A percentile compares a stretch with the other conserved stretches of the same genome.
Evolutionary conservation across 371 early-diverging fungal species (phyloP).

Genomic region (Mortierella sp.): DNA sequence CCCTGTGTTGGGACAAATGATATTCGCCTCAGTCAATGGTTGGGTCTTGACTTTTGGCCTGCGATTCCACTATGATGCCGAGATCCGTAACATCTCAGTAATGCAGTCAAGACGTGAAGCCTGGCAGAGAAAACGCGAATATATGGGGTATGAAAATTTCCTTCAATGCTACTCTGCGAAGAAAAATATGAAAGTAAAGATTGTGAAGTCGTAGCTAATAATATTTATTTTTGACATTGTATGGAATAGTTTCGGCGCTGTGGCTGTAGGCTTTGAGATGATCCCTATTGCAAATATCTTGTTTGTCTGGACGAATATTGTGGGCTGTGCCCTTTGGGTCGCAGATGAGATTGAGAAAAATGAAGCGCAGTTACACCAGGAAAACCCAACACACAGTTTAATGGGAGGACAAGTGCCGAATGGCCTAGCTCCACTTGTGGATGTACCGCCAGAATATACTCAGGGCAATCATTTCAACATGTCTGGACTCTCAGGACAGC

Average conservation of each 20-base stretch:
- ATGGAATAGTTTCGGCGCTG: conserved; percentile 66
- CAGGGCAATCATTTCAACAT: conserved; percentile 10
- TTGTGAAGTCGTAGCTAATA: not conserved
- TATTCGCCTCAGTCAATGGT: conserved; percentile 35
- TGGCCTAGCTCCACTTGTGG: not conserved
- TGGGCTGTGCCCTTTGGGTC: conserved; percentile 82
- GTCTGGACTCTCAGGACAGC: not conserved
- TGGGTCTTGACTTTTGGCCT: conserved; percentile 45
- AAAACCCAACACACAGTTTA: conserved; percentile 12
- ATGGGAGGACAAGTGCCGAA: conserved; percentile 5
- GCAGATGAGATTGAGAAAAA: conserved; percentile 69
- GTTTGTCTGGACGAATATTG: conserved; percentile 84
- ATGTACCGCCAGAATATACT: conserved; percentile 4
- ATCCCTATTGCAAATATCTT: conserved; percentile 76
- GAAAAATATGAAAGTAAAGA: too few species aligned
- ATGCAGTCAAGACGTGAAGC: conserved; percentile 36
- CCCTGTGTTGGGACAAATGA: conserved; percentile 43
- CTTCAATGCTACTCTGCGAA: not conserved
- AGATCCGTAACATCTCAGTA: conserved; percentile 40
- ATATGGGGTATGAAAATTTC: conserved; percentile 15
- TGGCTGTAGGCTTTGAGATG: conserved; percentile 73
- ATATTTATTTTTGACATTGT: not conserved
- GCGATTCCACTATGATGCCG: conserved; percentile 41
- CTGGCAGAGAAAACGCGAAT: conserved; percentile 35
- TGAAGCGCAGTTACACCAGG: conserved; percentile 33